Conservation (phyloP, 2,329 filamentous ascomycete genomes). For the Cercospora sp. region DNA sequence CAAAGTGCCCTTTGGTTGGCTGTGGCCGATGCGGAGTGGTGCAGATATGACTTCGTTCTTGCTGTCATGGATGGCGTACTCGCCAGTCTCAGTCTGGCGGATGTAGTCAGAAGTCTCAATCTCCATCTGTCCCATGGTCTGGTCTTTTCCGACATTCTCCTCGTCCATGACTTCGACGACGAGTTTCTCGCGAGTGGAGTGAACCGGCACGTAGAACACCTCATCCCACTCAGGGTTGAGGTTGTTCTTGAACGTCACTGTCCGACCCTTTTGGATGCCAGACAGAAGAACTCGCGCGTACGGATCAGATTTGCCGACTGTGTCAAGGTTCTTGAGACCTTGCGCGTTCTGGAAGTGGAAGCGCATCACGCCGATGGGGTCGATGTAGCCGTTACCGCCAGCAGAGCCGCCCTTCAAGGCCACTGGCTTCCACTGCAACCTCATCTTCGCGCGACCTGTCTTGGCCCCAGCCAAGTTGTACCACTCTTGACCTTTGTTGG, state of each 20-base stretch:
- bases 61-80: slow-evolving; percentile 75
- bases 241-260: slow-evolving; percentile 94
- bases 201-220: slow-evolving; percentile 88
- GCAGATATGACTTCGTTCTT: slow-evolving; percentile 65
- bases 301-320: slow-evolving; percentile 94
- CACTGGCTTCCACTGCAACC: slow-evolving; percentile 92
- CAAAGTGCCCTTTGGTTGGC: slow-evolving; percentile 74
- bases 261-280: slow-evolving; percentile 85
- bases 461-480: slow-evolving; percentile 82
- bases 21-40: slow-evolving; percentile 71
- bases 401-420: slow-evolving; percentile 71
- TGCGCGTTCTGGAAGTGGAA: slow-evolving; percentile 84
- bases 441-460: slow-evolving; percentile 84
- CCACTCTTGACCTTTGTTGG: slow-evolving; percentile 93
- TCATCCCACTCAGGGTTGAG: slow-evolving; percentile 96
- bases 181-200: slow-evolving; percentile 78
- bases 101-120: slow-evolving; percentile 77
- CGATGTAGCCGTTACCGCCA: slow-evolving; percentile 81
- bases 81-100: slow-evolving; percentile 71
- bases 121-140: slow-evolving; percentile 79
- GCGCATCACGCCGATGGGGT: slow-evolving; percentile 91
- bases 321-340: slow-evolving; percentile 87
- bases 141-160: slow-evolving; percentile 87
- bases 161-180: slow-evolving; percentile 95
- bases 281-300: slow-evolving; percentile 87